Conservation (phyloP, 1,284 basidiomycete species). For the Rhizoctonia solani region DNA sequence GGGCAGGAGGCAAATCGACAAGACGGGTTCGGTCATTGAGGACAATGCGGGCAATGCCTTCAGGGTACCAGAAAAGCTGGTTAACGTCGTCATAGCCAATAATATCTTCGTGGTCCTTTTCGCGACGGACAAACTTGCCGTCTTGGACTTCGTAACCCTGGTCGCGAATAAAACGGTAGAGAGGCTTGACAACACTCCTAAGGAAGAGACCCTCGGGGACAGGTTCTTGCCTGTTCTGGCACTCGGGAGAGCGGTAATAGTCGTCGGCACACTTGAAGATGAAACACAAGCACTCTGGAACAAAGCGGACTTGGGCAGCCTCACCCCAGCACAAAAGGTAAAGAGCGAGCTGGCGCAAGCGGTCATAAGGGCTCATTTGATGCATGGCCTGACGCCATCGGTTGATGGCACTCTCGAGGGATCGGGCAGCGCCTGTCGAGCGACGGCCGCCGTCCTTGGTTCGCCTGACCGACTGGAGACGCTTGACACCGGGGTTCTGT, state of each 20-base stretch:
- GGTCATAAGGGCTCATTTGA: conserved; percentile 98
- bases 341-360: conserved; percentile 93
- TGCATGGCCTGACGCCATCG: conserved; percentile 99
- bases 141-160: conserved; percentile 98
- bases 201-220: conserved; percentile 96
- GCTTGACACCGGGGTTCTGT: conserved; percentile 88
- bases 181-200: conserved; percentile 86
- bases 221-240: conserved; percentile 90
- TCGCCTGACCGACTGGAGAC: conserved; percentile 80
- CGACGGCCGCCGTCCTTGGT: conserved; percentile 55
- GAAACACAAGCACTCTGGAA: conserved; percentile 96
- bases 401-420: conserved; percentile 82
- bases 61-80: conserved; percentile 99
- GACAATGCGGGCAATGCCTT: conserved; percentile 92
- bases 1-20: conserved; percentile 84
- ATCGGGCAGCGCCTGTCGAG: conserved; percentile 70
- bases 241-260: conserved; percentile 99
- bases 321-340: conserved; percentile 98
- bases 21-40: conserved; percentile 90
- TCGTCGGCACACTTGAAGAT: conserved; percentile 99
- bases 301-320: conserved; percentile 97
- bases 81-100: conserved; percentile 99
- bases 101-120: conserved; percentile 91
- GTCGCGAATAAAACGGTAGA: conserved; percentile 98
- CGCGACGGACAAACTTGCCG: conserved; percentile 91